Evolutionary conservation across 1,139 yeast genomes (phyloP).

Genomic region (Magnusiomyces suaveolens): DNA sequence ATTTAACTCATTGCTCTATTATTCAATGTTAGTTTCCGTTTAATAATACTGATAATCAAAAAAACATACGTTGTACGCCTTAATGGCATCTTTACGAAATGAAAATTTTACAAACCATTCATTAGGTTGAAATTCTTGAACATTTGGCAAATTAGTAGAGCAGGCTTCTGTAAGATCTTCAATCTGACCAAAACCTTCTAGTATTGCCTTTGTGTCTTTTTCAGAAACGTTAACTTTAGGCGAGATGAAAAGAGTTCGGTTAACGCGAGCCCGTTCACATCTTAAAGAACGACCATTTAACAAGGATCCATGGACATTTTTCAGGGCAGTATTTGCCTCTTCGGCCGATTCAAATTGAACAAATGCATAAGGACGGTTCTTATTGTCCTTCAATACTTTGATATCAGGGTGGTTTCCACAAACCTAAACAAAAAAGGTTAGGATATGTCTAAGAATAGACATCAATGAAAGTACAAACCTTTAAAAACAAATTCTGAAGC

Average conservation of each 20-base stretch:
- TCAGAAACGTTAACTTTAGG: conserved; percentile 14
- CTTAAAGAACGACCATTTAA: conserved; percentile 70
- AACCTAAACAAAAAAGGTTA: conserved; percentile 34
- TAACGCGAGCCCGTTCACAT: conserved; percentile 86
- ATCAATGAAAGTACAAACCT: conserved; percentile 21
- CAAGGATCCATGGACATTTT: conserved; percentile 55
- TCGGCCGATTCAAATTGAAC: conserved; percentile 70
- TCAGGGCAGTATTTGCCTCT: conserved; percentile 62
- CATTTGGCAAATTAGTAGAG: conserved; percentile 18
- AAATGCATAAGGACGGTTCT: conserved; percentile 86
- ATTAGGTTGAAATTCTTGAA: conserved; percentile 22
- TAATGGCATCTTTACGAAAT: conserved; percentile 82
- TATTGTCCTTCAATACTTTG: conserved; percentile 77
- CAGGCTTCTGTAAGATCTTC: conserved; percentile 45
- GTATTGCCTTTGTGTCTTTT: conserved; percentile 33
- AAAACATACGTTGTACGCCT: conserved; percentile 51
- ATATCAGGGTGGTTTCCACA: conserved; percentile 59
- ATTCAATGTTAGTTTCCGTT: neutral
- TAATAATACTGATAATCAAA: neutral
- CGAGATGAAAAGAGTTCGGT: conserved; percentile 59
- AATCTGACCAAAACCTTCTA: conserved; percentile 58
- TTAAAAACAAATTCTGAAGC: conserved; percentile 51
- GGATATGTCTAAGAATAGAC: conserved; percentile 30
- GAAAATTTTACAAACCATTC: conserved; percentile 78
- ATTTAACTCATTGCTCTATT: neutral